Conservation (phyloP, 257 asterid species). For the Primulina huaijiensis region DNA sequence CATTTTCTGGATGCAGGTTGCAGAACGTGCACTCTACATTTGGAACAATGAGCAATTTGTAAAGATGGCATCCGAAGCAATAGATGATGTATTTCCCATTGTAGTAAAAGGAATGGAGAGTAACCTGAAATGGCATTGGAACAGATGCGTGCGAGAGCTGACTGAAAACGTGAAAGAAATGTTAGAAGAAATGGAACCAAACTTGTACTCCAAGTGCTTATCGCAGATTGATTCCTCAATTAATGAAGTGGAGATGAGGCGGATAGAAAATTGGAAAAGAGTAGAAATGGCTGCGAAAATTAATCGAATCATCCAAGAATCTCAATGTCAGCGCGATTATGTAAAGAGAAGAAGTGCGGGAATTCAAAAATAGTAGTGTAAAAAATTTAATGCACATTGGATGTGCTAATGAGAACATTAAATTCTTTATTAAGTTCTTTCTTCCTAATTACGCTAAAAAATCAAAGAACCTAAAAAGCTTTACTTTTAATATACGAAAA, state of each 20-base stretch:
- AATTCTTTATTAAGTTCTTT: no score
- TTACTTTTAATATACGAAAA: no score
- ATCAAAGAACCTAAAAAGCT: no score
- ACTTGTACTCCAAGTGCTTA: slow-evolving; percentile 52
- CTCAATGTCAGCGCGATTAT: slow-evolving; percentile 1
- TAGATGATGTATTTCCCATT: slow-evolving; percentile 53
- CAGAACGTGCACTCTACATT: slow-evolving; percentile 73
- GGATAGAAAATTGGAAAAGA: slow-evolving; percentile 55
- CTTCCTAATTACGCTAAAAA: no score
- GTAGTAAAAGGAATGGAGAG: slow-evolving; percentile 68
- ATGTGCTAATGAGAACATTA: no score
- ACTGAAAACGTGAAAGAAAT: slow-evolving; percentile 68
- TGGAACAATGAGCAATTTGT: slow-evolving; percentile 87
- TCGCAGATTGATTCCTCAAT: slow-evolving; percentile 39
- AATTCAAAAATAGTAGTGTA: neutral
- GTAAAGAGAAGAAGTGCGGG: neutral
- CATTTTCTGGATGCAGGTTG: slow-evolving; percentile 47
- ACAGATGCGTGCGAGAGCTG: slow-evolving; percentile 55
- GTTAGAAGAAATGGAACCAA: slow-evolving; percentile 67
- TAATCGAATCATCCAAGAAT: slow-evolving; percentile 26
- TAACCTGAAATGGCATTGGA: slow-evolving; percentile 70
- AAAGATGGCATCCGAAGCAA: slow-evolving; percentile 63
- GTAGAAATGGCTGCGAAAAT: slow-evolving; percentile 48
- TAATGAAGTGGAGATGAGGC: slow-evolving; percentile 38
- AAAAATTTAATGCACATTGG: neutral